phyloP scores from a whole-genome alignment of 805 yeast species.

The Spencermartinsiella europaea region DNA sequence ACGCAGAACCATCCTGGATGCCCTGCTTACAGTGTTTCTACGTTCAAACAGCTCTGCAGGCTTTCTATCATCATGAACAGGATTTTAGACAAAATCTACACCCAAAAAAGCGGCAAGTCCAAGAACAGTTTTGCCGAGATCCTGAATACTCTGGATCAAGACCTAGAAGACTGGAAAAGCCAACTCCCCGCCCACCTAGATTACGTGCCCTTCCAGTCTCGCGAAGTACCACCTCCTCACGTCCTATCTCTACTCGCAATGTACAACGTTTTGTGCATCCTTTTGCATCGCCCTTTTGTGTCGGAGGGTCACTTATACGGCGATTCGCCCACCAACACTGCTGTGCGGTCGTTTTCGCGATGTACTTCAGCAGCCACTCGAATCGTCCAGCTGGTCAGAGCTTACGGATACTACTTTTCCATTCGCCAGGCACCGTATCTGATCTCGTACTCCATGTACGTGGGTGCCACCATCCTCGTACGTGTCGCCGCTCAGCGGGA shows the following conservation, averaged over 20 bases:
- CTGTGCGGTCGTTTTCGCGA: not conserved
- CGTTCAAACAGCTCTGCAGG: slow-evolving; percentile 4
- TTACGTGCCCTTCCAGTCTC: slow-evolving; percentile 5
- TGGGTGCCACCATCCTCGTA: slow-evolving; percentile 6
- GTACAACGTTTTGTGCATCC: slow-evolving; percentile 4
- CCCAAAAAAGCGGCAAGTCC: slow-evolving; percentile 1
- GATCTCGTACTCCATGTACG: slow-evolving; percentile 7
- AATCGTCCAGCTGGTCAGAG: slow-evolving; percentile 6
- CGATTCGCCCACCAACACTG: not conserved
- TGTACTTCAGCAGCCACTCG: slow-evolving; percentile 4
- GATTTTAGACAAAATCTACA: slow-evolving; percentile 5
- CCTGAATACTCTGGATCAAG: not conserved
- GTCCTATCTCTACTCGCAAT: slow-evolving; percentile 6
- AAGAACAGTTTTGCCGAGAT: not conserved
- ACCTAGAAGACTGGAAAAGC: slow-evolving; percentile 1
- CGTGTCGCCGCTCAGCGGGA: slow-evolving; percentile 4
- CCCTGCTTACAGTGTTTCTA: slow-evolving; percentile 5
- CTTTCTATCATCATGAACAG: slow-evolving; percentile 6
- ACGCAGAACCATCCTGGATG: slow-evolving; percentile 6
- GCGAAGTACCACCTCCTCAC: slow-evolving; percentile 6
- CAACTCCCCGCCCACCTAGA: not conserved
- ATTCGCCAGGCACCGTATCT: slow-evolving; percentile 9
- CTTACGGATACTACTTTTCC: slow-evolving; percentile 5
- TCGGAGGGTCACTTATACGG: slow-evolving; percentile 3
- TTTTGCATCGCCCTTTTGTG: slow-evolving; percentile 6